Percentiles rank a stretch among this genome's conserved stretches.
Evolutionary conservation across 75 land plant species (phyloP).

Genomic region (Cryptomeria japonica): DNA sequence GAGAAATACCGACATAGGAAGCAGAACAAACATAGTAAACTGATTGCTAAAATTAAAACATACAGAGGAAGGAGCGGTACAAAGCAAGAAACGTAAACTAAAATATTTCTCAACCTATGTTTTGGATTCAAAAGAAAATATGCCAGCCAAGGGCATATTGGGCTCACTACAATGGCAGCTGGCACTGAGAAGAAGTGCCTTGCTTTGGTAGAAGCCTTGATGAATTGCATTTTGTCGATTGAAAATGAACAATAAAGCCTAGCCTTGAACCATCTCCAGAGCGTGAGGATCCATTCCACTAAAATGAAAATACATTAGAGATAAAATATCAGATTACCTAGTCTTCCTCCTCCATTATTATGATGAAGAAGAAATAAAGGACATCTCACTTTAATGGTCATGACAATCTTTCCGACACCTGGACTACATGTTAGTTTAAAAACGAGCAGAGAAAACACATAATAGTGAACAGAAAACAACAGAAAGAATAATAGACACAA

Average conservation of each 20-base stretch:
- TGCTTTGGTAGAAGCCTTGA: not conserved
- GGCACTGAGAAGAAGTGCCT: not conserved
- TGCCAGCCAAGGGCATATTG: not conserved
- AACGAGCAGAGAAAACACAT: too few species aligned
- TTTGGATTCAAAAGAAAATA: too few species aligned
- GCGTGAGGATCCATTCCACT: not conserved
- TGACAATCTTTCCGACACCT: not conserved
- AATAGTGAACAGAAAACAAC: too few species aligned
- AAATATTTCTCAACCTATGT: not conserved
- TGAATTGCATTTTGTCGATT: not conserved
- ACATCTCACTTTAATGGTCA: too few species aligned
- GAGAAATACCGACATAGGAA: not conserved
- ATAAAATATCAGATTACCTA: not conserved
- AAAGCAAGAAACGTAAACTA: not conserved
- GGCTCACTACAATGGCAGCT: not conserved
- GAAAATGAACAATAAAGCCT: not conserved
- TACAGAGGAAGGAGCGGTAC: not conserved
- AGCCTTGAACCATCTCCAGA: not conserved
- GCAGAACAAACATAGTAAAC: not conserved
- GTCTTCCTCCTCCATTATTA: not conserved
- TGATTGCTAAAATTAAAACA: not conserved
- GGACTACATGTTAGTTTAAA: too few species aligned
- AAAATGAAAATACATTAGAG: not conserved
- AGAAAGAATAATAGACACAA: too few species aligned
- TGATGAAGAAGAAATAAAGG: not conserved